A percentile compares a stretch with the other conserved stretches of the same genome.
Conservation (phyloP, 192 early-diverging fungal species). For the Rhizophagus clarus region DNA sequence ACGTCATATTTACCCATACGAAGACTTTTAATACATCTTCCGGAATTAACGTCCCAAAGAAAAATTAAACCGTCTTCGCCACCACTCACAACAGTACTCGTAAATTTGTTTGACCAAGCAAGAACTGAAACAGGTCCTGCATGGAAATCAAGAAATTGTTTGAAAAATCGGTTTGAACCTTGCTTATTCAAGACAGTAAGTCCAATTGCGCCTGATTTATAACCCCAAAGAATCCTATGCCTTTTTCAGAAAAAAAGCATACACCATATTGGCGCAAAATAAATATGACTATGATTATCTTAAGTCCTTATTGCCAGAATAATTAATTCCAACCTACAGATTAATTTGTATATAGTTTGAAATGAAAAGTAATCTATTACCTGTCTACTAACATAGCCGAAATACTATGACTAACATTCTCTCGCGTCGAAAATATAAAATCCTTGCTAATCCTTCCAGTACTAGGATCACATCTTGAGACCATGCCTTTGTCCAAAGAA, state of each 20-base stretch:
- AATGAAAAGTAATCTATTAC: conserved; percentile 32
- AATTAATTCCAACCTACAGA: neutral
- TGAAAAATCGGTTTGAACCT: conserved; percentile 32
- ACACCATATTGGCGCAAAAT: neutral
- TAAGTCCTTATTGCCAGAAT: neutral
- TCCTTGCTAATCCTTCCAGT: conserved; percentile 60
- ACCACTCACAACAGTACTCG: conserved; percentile 43
- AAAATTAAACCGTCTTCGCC: conserved; percentile 45
- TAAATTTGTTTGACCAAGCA: conserved; percentile 14
- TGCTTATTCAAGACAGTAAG: conserved; percentile 46
- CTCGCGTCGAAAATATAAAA: conserved; percentile 40
- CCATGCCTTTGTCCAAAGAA: conserved; percentile 48
- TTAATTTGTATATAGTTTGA: neutral
- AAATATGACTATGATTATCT: neutral
- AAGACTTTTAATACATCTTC: conserved; percentile 36
- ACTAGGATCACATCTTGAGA: conserved; percentile 52
- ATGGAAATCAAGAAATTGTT: conserved; percentile 50
- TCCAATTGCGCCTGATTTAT: conserved; percentile 47
- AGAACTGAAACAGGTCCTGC: conserved; percentile 45
- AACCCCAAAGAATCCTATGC: conserved; percentile 55
- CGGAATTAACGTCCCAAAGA: conserved; percentile 44
- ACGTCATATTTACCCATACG: conserved; percentile 19
- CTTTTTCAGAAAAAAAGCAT: conserved; percentile 31
- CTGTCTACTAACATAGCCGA: conserved; percentile 50
- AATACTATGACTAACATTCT: conserved; percentile 37